Evolutionary conservation across 2,329 filamentous ascomycete genomes (phyloP), one percentile per base, ranked within the genome.

Genomic region (Nannizzia gypsea): DNA sequence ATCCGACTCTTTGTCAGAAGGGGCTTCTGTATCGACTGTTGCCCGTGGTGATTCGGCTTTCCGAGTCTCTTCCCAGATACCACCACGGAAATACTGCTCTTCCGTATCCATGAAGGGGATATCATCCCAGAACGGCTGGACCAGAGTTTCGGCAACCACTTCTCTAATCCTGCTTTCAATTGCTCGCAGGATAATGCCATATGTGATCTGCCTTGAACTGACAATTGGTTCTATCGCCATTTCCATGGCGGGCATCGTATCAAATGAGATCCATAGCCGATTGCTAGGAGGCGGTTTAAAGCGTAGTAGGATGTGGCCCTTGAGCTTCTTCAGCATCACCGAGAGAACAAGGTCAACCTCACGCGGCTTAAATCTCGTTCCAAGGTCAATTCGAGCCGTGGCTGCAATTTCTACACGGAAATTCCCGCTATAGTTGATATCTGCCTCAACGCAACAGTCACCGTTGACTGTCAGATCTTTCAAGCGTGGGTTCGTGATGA

Each of bases 201-300:
- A 97, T 0, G 93, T 97, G 64, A 99, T 96, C 71, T 97, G 92
- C 61, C 92, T 84, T 13, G 90, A 88, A 75, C 91, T 96, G 57
- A 99, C 90, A 66, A 99, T 91, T 2, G 93, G 93, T 71, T 97
- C 90, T 48, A 97, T 89, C n/a, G 84, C 84, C 80, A 96, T 85
- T 63, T 95, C 90, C 77, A 99, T 87, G 69, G 92, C 91, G 17
- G 93, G 93, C 80, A 90, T 89, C n/a, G 84, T 84, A 70, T 95
- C 89, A 69, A 99, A 99, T 0, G 90, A 87, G 65, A 97, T 83
- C 93, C 93, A 99, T n/a, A 96, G 73, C 44, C 93, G 84, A 71
- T 99, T 99, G 72, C 90, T 96, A 0, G 93, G 93, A 15, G 92
- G 90, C 5, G 93, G 89, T 72, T 99, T 99, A 72, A 97, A 85